Percentiles rank a stretch among this genome's conserved stretches.
Evolutionary conservation across 345 rosid species (phyloP).

Genomic region (Noccaea bulbosa): DNA sequence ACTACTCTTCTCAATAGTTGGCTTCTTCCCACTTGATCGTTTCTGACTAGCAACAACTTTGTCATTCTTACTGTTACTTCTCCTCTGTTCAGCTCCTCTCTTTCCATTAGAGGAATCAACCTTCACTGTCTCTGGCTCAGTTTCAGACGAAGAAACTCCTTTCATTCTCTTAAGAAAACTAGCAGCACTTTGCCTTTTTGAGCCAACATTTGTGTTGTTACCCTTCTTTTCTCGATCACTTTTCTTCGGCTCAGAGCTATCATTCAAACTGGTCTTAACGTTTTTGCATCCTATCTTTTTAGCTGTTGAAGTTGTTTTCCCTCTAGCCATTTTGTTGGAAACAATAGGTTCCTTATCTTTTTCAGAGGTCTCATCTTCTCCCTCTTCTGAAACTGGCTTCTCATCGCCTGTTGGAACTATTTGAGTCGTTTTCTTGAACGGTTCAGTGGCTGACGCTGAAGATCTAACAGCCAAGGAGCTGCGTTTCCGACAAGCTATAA

Average conservation of each 20-base stretch:
- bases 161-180: slow-evolving; percentile 59
- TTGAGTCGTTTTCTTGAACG: slow-evolving; percentile 41
- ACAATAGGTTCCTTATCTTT: slow-evolving; percentile 39
- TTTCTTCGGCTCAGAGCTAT: slow-evolving; percentile 42
- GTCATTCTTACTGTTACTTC: slow-evolving; percentile 30
- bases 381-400: slow-evolving; percentile 43
- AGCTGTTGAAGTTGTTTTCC: slow-evolving; percentile 35
- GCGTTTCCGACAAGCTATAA: slow-evolving; percentile 56
- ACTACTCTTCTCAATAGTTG: slow-evolving; percentile 37
- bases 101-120: slow-evolving; percentile 43
- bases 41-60: slow-evolving; percentile 39
- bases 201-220: slow-evolving; percentile 25
- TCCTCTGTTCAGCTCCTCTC: slow-evolving; percentile 46
- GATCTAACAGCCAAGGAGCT: slow-evolving; percentile 49
- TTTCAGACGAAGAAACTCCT: slow-evolving; percentile 43
- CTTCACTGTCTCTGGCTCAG: slow-evolving; percentile 40
- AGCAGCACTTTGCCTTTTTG: slow-evolving; percentile 55
- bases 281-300: slow-evolving; percentile 36
- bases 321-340: slow-evolving; percentile 42
- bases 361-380: slow-evolving; percentile 40
- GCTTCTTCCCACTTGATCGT: slow-evolving; percentile 34
- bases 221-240: slow-evolving; percentile 43
- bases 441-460: slow-evolving; percentile 36
- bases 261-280: slow-evolving; percentile 32
- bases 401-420: slow-evolving; percentile 33